Evolutionary conservation across 1,139 yeast genomes (phyloP), one percentile per base, ranked within the genome.

Genomic region (Kodamaea suecica): DNA sequence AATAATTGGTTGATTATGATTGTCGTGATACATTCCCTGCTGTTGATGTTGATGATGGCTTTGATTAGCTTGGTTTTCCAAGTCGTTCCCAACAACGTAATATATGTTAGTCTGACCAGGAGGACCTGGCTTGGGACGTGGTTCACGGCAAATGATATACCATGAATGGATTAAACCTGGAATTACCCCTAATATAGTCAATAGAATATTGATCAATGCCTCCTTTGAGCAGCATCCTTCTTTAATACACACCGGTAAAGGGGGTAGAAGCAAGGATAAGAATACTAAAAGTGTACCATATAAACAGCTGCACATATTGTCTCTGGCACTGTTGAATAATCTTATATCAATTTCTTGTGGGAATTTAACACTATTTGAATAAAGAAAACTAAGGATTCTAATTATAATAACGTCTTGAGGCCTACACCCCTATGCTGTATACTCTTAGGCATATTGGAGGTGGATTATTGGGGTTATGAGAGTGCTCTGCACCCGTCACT

Each of bases 151-250:
- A 5, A 25, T 25, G 5, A 25, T 14, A 10, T 14, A 25, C 28
- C 28, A 25, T 4, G 28, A 5, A 25, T 25, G 28, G 5, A 25
- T 25, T 17, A 13, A 12, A 6, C 28, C 28, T 12, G 28, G 28
- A 12, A 25, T 5, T 5, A 15, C 11, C 8, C 10, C 15, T 17
- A 25, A 25, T 12, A 25, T n/a, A 5, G 28, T 25, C 17, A 25
- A 25, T 5, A 25, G 8, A 13, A 25, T 15, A 25, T 25, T 25
- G 28, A 25, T 11, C 8, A 25, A 4, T 4, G 28, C 15, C 10
- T 25, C 28, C 14, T 13, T 10, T 7, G 7, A 15, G 12, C 26
- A 23, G 14, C 28, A 25, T 12, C 28, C 28, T 13, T 25, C 28
- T 13, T 12, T 12, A 13, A 25, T 25, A 15, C 28, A 25, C 11